phyloP scores from a whole-genome alignment of 257 asterid species.

The Solanum microdontum region DNA sequence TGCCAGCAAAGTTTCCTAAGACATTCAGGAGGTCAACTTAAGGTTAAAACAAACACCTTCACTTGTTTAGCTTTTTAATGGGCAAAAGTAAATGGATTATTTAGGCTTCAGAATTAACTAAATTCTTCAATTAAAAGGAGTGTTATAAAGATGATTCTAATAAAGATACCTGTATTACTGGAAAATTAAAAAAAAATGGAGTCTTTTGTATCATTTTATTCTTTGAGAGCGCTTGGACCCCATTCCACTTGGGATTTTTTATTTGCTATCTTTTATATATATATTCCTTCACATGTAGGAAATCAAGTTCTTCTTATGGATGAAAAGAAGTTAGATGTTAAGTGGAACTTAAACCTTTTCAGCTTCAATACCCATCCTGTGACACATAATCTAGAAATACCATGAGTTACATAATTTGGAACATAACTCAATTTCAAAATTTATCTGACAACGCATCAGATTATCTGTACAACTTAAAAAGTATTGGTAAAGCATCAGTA shows the following conservation, averaged over 20 bases:
- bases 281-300: background rate
- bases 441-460: background rate
- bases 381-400: background rate
- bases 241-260: background rate
- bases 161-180: background rate
- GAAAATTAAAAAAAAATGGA: background rate
- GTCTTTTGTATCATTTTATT: background rate
- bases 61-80: background rate
- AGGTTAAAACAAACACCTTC: background rate
- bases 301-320: background rate
- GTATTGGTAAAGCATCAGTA: background rate
- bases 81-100: background rate
- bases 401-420: background rate
- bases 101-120: background rate
- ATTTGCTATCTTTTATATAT: background rate
- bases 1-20: background rate
- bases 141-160: background rate
- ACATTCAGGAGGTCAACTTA: background rate
- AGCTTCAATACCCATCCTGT: background rate
- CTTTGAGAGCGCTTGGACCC: background rate
- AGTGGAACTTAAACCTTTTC: background rate
- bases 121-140: background rate
- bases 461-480: background rate
- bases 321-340: background rate
- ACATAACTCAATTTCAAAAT: background rate